Evolutionary conservation across 2,329 filamentous ascomycete species (phyloP).

Genomic region (Epicoccum sorghinum): DNA sequence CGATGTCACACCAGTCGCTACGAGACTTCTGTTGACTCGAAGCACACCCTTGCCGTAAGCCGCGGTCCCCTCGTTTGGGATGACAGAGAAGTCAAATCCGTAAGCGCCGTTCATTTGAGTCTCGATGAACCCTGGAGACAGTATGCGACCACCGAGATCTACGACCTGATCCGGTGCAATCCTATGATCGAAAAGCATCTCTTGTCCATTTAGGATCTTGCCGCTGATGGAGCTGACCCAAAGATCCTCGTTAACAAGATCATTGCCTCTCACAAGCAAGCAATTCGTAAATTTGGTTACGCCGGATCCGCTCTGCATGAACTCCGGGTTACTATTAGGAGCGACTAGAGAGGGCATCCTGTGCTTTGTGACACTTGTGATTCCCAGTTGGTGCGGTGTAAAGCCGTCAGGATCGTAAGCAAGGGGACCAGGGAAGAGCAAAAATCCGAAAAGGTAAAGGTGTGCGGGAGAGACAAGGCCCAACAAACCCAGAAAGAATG

Average conservation of each 20-base stretch:
- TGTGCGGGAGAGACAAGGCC: constrained; percentile 38
- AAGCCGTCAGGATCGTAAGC: constrained; percentile 10
- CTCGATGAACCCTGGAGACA: constrained; percentile 87
- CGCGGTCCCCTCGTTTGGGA: constrained; percentile 64
- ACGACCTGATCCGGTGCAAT: constrained; percentile 74
- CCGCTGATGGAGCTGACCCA: constrained; percentile 85
- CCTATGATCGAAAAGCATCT: constrained; percentile 70
- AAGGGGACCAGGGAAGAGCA: constrained; percentile 15
- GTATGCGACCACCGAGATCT: constrained; percentile 80
- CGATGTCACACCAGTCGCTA: constrained; percentile 83
- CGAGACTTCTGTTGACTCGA: constrained; percentile 72
- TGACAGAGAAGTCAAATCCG: constrained; percentile 87
- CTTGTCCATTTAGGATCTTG: constrained; percentile 76
- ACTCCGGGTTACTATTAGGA: background rate
- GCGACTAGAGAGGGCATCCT: constrained; percentile 8
- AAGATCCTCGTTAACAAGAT: constrained; percentile 77
- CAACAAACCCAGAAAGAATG: constrained; percentile 27
- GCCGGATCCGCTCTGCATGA: constrained; percentile 36
- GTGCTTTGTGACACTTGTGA: constrained; percentile 8
- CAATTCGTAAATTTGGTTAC: constrained; percentile 93
- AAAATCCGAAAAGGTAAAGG: constrained; percentile 28
- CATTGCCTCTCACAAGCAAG: constrained; percentile 71
- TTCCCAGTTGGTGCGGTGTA: constrained; percentile 3
- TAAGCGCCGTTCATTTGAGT: constrained; percentile 91
- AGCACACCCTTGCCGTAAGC: constrained; percentile 75